phyloP scores from a whole-genome alignment of 2,329 filamentous ascomycete species.

The Cladobotryum mycophilum region DNA sequence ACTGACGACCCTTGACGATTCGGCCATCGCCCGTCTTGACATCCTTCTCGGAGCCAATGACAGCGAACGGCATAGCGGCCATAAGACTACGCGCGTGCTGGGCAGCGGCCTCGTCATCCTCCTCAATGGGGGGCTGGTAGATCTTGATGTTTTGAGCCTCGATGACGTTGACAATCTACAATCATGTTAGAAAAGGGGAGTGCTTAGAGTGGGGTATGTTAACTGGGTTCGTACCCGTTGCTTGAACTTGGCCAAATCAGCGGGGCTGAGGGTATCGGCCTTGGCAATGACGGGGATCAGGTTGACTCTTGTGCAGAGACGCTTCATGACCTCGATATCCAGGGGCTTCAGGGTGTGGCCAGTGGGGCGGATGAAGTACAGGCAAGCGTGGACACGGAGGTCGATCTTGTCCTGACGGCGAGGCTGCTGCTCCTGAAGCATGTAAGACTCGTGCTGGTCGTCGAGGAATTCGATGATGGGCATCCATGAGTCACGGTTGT shows the following conservation, averaged over 20 bases:
- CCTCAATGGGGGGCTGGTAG: conserved; percentile 95
- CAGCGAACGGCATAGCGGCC: conserved; percentile 96
- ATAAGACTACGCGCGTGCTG: conserved; percentile 92
- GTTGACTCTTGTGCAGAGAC: conserved; percentile 95
- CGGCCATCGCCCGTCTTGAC: conserved; percentile 94
- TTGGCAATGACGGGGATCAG: conserved; percentile 97
- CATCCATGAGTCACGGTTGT: conserved; percentile 99
- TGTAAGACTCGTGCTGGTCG: conserved; percentile 99
- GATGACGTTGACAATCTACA: conserved; percentile 84
- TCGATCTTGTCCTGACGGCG: conserved; percentile 98
- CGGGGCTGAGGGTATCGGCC: conserved; percentile 92
- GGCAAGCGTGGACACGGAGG: conserved; percentile 92
- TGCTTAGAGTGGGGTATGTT: neutral
- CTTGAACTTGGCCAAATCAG: conserved; percentile 91
- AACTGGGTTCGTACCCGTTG: conserved; percentile 60
- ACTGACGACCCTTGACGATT: conserved; percentile 97
- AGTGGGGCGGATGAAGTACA: conserved; percentile 98
- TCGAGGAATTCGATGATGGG: conserved; percentile 99
- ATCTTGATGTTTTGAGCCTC: conserved; percentile 99
- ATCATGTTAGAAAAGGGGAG: neutral
- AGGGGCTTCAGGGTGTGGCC: conserved; percentile 98
- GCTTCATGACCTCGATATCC: conserved; percentile 99
- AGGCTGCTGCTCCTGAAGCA: conserved; percentile 99
- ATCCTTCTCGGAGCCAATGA: conserved; percentile 98
- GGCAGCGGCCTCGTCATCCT: conserved; percentile 94